These are phyloP conservation scores for Ustilago shanxiensis DNA, from an alignment of 1,284 basidiomycete genomes.

Conservation along the genomic window DNA sequence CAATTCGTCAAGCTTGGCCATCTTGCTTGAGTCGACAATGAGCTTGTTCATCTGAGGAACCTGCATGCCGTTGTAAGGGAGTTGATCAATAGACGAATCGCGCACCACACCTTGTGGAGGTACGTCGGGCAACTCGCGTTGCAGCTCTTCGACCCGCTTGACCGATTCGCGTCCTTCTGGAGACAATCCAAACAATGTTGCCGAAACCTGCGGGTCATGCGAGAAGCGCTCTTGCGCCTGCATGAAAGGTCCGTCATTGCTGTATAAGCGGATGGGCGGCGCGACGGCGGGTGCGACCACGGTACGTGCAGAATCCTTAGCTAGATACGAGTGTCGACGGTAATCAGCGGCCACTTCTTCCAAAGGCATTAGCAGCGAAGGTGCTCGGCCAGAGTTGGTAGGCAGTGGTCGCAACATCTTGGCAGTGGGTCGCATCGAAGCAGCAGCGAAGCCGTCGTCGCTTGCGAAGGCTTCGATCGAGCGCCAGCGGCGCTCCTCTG, in stretches of 20 bases:
- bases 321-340: conserved; percentile 83
- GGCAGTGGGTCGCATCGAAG: conserved; percentile 68
- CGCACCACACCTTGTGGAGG: conserved; percentile 79
- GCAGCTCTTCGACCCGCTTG: conserved; percentile 74
- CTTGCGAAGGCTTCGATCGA: conserved; percentile 69
- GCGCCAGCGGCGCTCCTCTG: conserved; percentile 45
- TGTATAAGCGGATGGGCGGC: conserved; percentile 82
- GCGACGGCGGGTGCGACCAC: conserved; percentile 86
- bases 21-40: conserved; percentile 96
- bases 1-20: conserved; percentile 88
- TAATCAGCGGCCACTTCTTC: conserved; percentile 76
- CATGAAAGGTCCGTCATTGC: conserved; percentile 82
- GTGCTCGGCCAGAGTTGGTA: conserved; percentile 54
- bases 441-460: conserved; percentile 76
- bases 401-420: conserved; percentile 69
- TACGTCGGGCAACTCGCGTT: conserved; percentile 76
- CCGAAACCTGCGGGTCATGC: conserved; percentile 76
- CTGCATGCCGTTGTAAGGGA: conserved; percentile 87
- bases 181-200: conserved; percentile 88
- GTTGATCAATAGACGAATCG: conserved; percentile 79
- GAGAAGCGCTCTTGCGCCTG: conserved; percentile 77
- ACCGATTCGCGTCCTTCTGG: conserved; percentile 78
- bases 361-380: conserved; percentile 74
- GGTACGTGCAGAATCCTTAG: conserved; percentile 82
- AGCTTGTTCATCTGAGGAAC: conserved; percentile 95